These are phyloP conservation scores for Tribonema minus DNA, from an alignment of 108 stramenopile genomes.

Conservation along the genomic window DNA sequence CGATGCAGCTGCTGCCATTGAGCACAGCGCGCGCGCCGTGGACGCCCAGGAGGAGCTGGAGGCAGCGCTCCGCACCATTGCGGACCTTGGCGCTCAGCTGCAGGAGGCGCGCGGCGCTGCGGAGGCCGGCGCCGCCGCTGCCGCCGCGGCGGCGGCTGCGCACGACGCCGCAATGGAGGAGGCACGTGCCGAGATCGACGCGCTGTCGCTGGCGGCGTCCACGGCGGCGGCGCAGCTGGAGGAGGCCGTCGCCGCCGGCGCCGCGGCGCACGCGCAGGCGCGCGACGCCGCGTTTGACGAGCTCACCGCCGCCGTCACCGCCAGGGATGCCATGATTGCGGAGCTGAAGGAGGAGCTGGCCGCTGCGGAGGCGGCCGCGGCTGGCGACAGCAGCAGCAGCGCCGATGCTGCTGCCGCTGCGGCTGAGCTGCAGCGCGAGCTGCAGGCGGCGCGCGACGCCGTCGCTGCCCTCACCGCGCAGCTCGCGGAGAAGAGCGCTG, in stretches of 20 bases:
- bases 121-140: background rate
- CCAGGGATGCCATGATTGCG: background rate
- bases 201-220: background rate
- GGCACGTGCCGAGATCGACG: background rate
- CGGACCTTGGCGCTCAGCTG: background rate
- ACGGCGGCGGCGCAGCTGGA: conserved; percentile 3
- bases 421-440: background rate
- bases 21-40: background rate
- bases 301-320: background rate
- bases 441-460: background rate
- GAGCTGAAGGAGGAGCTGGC: conserved; percentile 6
- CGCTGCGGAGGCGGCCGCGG: background rate
- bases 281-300: background rate
- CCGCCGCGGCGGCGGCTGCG: background rate
- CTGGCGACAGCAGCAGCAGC: background rate
- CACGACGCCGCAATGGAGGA: background rate
- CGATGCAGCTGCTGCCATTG: background rate
- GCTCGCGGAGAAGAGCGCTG: background rate
- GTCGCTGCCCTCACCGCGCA: background rate
- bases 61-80: too few relatives aligned
- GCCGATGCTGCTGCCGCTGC: background rate
- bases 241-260: background rate
- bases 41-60: too few relatives aligned
- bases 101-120: background rate
- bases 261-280: background rate